phyloP scores from a whole-genome alignment of 352 stramenopile species.

The Pythium rhizo-oryzae region DNA sequence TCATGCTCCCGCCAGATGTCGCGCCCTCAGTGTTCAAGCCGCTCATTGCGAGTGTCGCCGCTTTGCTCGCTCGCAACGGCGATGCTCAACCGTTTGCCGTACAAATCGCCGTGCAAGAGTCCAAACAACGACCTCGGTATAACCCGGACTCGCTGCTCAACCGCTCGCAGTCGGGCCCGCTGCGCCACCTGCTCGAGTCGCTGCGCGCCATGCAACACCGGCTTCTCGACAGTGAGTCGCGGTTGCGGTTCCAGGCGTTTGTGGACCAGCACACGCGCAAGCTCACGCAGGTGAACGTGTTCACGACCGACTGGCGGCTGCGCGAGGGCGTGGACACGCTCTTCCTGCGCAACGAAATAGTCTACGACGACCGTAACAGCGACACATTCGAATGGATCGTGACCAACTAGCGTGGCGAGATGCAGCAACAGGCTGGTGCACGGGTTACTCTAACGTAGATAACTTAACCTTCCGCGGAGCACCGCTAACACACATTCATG shows the following conservation, averaged over 20 bases:
- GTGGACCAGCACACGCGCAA: constrained; percentile 21
- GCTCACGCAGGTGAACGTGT: constrained; percentile 22
- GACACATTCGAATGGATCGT: constrained; percentile 26
- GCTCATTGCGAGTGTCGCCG: constrained; percentile 10
- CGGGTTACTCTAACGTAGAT: no score
- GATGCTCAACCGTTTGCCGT: constrained; percentile 12
- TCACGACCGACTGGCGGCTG: constrained; percentile 19
- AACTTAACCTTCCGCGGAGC: no score
- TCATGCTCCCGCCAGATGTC: constrained; percentile 19
- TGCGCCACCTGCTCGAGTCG: constrained; percentile 18
- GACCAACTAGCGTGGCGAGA: constrained; percentile 4
- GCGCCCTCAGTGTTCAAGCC: constrained; percentile 11
- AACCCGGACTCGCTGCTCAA: constrained; percentile 5
- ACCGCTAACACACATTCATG: no score
- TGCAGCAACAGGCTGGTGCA: no score
- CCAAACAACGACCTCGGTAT: constrained; percentile 20
- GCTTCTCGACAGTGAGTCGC: constrained; percentile 3
- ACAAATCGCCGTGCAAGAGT: constrained; percentile 25
- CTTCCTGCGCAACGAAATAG: constrained; percentile 21
- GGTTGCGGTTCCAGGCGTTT: constrained; percentile 21
- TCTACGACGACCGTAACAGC: constrained; percentile 15
- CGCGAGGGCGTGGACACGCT: constrained; percentile 11
- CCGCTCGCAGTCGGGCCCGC: constrained; percentile 4
- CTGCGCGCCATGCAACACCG: constrained; percentile 1
- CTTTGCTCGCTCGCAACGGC: background rate